Base-by-base conservation (phyloP, 495 filamentous ascomycete species). In the Aspergillus bertholletiae region DNA sequence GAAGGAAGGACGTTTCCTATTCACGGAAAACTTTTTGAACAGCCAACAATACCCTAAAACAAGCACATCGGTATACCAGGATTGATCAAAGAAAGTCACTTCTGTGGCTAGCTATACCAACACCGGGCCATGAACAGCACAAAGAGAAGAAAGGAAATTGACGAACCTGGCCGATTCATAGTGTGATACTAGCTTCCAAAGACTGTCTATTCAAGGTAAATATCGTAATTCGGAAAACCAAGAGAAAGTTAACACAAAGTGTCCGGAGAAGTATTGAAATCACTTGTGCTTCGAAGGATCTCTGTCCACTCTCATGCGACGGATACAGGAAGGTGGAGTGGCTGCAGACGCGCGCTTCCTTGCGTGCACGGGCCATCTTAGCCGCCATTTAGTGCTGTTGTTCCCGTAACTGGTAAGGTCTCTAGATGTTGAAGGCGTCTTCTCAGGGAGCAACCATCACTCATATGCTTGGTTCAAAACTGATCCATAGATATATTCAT, bases 161-260 rank as follows among this genome's bases (percentile, higher is more conserved):
- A 72, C 71, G 46, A 56, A 76, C 73, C 73, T 73, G 70, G 70
- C 60, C 73, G 68, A 63, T 76, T 76, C 73, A 76, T 76, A 39
- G 39, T 44, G 45, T 17, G 37, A 51, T 35, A 28, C 34, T 27
- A 53, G 27, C 23, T 28, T 47, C n/a, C n/a, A 28, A 39, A 43
- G 18, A 34, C 41, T 23, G 12, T 53, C 21, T 21, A 49, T 53
- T 46, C 35, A 24, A 32, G n/a, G 26, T 22, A 13, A 46, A 17
- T 34, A 5, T 21, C 27, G 27, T 28, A 35, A 32, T 39, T 30
- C 30, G 43, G 35, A 53, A n/a, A 30, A 26, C 39, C 46, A 55
- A 46, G 56, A 59, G 21, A 53, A 57, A 53, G 30, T 46, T 50
- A 34, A 43, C 23, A 50, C n/a, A 49, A 24, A 39, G 49, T 40